phyloP scores from a whole-genome alignment of 2,329 filamentous ascomycete genomes.

The Alternaria sp. region DNA sequence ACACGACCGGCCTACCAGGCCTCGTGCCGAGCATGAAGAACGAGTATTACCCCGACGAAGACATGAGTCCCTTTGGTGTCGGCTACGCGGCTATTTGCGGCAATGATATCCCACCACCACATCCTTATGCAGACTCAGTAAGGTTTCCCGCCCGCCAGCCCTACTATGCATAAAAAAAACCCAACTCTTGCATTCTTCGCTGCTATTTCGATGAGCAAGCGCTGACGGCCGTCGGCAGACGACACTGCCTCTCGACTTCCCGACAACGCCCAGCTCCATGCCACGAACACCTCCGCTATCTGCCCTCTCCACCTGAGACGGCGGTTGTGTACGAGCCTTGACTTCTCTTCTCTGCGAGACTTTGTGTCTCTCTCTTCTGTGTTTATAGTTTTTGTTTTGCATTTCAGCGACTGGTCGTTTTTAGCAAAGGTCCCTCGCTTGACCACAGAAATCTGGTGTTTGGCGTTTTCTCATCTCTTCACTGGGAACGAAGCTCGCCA shows the following conservation, averaged over 20 bases:
- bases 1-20: constrained; percentile 68
- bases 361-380: constrained; percentile 38
- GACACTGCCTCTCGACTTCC: constrained; percentile 68
- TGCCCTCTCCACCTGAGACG: constrained; percentile 35
- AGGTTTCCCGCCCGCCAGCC: constrained; percentile 61
- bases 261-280: constrained; percentile 77
- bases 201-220: constrained; percentile 42
- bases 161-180: constrained; percentile 46
- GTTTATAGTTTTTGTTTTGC: constrained; percentile 43
- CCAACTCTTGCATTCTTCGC: constrained; percentile 39
- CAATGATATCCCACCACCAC: constrained; percentile 68
- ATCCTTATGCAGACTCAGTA: constrained; percentile 75
- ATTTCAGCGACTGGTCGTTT: constrained; percentile 50
- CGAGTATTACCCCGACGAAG: constrained; percentile 67
- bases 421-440: constrained; percentile 45
- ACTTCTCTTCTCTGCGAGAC: constrained; percentile 27
- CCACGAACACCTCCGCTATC: constrained; percentile 69
- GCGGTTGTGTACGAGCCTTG: constrained; percentile 10
- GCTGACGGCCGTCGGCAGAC: constrained; percentile 64
- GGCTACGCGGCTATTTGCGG: constrained; percentile 70
- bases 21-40: constrained; percentile 71
- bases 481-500: constrained; percentile 13
- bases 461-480: constrained; percentile 31
- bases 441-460: constrained; percentile 39
- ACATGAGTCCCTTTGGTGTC: constrained; percentile 72